phyloP scores from a whole-genome alignment of 2,329 filamentous ascomycete species.

The Trichoderma koningii region DNA sequence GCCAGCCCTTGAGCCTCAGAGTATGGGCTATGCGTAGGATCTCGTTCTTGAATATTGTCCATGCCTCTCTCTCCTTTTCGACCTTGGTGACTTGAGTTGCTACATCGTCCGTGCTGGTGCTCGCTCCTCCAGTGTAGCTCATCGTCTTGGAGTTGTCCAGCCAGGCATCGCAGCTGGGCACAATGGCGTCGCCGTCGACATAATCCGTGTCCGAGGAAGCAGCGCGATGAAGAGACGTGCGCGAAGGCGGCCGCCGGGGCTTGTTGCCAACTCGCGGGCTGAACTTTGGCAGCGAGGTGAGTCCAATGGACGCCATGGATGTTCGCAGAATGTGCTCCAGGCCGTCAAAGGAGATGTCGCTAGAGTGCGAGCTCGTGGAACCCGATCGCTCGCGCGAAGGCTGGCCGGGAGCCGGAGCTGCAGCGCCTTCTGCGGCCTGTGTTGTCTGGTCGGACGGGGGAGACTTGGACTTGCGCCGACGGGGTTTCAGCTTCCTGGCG shows the following conservation, averaged over 20 bases:
- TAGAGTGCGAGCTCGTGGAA: slow-evolving; percentile 67
- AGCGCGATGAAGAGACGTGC: slow-evolving; percentile 47
- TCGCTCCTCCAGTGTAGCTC: slow-evolving; percentile 62
- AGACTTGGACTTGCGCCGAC: slow-evolving; percentile 47
- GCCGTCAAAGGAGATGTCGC: slow-evolving; percentile 73
- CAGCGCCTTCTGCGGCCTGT: slow-evolving; percentile 26
- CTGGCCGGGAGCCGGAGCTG: background rate
- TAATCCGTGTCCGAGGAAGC: slow-evolving; percentile 85
- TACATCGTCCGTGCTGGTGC: slow-evolving; percentile 46
- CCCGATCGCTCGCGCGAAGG: slow-evolving; percentile 44
- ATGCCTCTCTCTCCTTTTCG: slow-evolving; percentile 72
- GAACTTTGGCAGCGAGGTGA: slow-evolving; percentile 49
- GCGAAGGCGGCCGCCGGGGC: slow-evolving; percentile 41
- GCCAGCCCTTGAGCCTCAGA: slow-evolving; percentile 87
- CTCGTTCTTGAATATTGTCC: slow-evolving; percentile 88
- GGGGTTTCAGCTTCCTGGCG: slow-evolving; percentile 50
- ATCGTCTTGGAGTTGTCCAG: slow-evolving; percentile 91
- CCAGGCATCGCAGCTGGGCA: slow-evolving; percentile 79
- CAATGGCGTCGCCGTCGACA: slow-evolving; percentile 75
- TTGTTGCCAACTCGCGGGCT: slow-evolving; percentile 48
- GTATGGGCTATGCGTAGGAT: slow-evolving; percentile 89
- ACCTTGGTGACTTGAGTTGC: slow-evolving; percentile 44
- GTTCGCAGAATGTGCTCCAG: slow-evolving; percentile 79
- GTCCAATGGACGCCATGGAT: slow-evolving; percentile 58
- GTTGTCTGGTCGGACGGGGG: slow-evolving; percentile 37